Evolutionary conservation across 2,329 filamentous ascomycete genomes (phyloP).

Genomic region (Cladosporium phlei): DNA sequence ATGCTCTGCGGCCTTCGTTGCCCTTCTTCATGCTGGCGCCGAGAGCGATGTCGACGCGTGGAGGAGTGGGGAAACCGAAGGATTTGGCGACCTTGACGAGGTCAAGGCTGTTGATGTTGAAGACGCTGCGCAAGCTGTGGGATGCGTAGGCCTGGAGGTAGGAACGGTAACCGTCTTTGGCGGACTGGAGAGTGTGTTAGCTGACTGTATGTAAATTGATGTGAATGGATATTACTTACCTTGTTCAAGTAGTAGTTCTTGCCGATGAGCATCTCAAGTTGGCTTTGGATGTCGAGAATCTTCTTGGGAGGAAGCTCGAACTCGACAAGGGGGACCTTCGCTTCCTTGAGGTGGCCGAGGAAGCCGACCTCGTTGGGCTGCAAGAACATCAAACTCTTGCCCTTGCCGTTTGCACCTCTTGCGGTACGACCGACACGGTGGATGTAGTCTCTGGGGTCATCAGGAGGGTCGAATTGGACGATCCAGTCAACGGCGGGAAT

Average conservation of each 20-base stretch:
- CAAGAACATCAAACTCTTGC: slow-evolving; percentile 86
- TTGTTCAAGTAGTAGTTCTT: slow-evolving; percentile 98
- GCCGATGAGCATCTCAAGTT: slow-evolving; percentile 87
- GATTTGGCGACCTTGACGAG: slow-evolving; percentile 78
- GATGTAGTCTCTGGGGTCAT: slow-evolving; percentile 67
- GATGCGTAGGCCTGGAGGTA: slow-evolving; percentile 95
- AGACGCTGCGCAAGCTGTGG: slow-evolving; percentile 76
- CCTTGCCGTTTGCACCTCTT: slow-evolving; percentile 74
- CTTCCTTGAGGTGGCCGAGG: slow-evolving; percentile 82
- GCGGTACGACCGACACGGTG: slow-evolving; percentile 95
- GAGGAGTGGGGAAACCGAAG: slow-evolving; percentile 74
- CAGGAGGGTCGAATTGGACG: slow-evolving; percentile 79
- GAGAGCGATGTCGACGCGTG: slow-evolving; percentile 72
- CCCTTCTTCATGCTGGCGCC: slow-evolving; percentile 71
- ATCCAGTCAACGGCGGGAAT: slow-evolving; percentile 96
- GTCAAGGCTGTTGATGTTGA: slow-evolving; percentile 77
- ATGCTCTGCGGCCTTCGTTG: slow-evolving; percentile 67
- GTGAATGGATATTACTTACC: slow-evolving; percentile 36
- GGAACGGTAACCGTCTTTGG: slow-evolving; percentile 72
- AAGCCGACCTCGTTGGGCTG: slow-evolving; percentile 91
- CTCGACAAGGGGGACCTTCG: slow-evolving; percentile 87
- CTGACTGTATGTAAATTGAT: neutral
- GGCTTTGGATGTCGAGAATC: slow-evolving; percentile 72
- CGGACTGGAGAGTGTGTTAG: slow-evolving; percentile 41
- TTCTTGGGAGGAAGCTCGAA: slow-evolving; percentile 93